Conservation (phyloP, 106 monocot genomes). For the Allium fistulosum region DNA sequence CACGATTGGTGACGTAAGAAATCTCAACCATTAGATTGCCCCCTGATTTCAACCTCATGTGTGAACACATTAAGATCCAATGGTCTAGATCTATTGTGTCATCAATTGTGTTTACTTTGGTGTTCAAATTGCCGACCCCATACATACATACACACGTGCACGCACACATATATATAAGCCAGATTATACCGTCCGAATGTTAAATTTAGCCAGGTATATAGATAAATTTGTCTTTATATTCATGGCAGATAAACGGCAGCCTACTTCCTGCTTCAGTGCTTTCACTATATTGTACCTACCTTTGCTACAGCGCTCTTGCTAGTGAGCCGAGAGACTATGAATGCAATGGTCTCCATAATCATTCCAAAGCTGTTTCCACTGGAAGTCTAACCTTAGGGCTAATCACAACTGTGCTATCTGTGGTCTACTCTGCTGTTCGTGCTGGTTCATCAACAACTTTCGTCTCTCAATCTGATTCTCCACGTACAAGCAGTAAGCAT, state of each 20-base stretch:
- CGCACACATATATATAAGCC: no score
- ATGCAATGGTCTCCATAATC: conserved; percentile 90
- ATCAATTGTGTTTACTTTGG: no score
- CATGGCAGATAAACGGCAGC: conserved; percentile 85
- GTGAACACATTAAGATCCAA: no score
- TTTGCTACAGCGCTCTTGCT: conserved; percentile 91
- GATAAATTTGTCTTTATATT: not conserved
- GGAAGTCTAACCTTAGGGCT: conserved; percentile 85
- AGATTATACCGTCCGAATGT: no score
- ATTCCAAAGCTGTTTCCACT: conserved; percentile 86
- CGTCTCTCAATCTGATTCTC: conserved; percentile 74
- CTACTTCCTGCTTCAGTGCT: conserved; percentile 91
- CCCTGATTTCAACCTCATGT: no score
- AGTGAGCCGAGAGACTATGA: conserved; percentile 96
- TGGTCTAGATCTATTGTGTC: no score
- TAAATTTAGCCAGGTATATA: not conserved
- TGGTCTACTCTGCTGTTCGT: conserved; percentile 98
- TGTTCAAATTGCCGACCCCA: no score
- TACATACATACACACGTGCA: no score
- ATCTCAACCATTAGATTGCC: no score
- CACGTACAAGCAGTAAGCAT: conserved; percentile 36
- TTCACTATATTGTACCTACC: conserved; percentile 82
- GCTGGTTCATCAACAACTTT: conserved; percentile 94
- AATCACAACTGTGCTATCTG: conserved; percentile 86
- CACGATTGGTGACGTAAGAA: no score